Evolutionary conservation across 148 eudicot species (phyloP), one percentile per base, ranked within the genome.

Genomic region (Persicaria tinctoria): DNA sequence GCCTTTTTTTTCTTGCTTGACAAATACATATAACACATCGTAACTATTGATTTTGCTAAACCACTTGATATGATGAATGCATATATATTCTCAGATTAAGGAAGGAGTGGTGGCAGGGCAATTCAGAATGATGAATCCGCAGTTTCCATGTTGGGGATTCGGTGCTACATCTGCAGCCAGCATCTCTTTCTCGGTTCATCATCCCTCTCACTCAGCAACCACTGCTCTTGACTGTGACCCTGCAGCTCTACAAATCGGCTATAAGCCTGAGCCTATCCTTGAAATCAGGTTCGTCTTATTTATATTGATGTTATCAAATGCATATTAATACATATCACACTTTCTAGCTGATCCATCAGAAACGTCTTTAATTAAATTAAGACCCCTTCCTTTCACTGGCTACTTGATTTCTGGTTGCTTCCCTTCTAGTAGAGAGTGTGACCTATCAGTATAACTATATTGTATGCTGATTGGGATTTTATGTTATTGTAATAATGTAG

Each of bases 221-320:
- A 70, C 32, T 12, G 53, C 38, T 6, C 73, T 71, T 48, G 73
- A 71, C 11, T 71, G 51, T 3, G 73, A 84, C 60, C 80, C 82
- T 0, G 53, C 74, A 16, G 59, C 76, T 13, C 68, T 79, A 13
- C 84, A 79, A 20, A 79, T 82, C 4, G 84, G 79, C 0, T 82
- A 79, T 81, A 84, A 89, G 69, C 86, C 82, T 14, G 92, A 91
- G 75, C 88, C 89, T 23, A 59, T 90, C 18, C 82, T 90, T 11
- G 86, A 92, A 70, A 90, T 92, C 27, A 96, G 97, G 98, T 94
- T 4, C 1, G 46, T 38, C 70, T 55, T 32, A 23, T 32, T 1
- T 32, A 1, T 32, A 32, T 32, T 0, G 23, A 23, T 23, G 23
- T 23, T 0, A 23, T 23, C 23, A 23, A 23, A 23, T 23, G 23